Evolutionary conservation across 2,329 filamentous ascomycete species (phyloP).

Genomic region (Macrophomina tecta): DNA sequence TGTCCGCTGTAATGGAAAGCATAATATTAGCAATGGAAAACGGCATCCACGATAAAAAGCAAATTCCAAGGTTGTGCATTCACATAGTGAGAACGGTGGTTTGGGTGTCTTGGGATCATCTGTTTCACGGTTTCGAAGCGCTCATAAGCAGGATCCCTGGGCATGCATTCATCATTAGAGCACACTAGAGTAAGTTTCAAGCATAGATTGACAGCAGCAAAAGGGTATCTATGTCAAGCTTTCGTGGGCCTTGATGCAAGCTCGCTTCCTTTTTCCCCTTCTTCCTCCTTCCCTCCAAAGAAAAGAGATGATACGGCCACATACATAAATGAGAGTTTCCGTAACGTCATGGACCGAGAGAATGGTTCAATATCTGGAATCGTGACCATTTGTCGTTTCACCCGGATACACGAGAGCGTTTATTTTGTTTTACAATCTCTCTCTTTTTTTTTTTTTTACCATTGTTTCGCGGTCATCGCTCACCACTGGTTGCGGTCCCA

Average conservation of each 20-base stretch:
- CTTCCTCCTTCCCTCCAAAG: not conserved
- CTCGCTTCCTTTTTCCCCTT: slow-evolving; percentile 11
- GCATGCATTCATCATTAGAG: not conserved
- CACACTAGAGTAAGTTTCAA: not conserved
- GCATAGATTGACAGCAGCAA: slow-evolving; percentile 24
- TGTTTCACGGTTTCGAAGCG: not conserved
- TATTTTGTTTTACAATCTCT: slow-evolving; percentile 17
- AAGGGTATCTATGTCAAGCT: slow-evolving; percentile 27
- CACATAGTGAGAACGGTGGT: not conserved
- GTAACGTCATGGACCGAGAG: not conserved
- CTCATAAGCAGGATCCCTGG: not conserved
- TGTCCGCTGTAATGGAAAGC: slow-evolving; percentile 25
- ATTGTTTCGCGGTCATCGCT: not conserved
- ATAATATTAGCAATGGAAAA: slow-evolving; percentile 24
- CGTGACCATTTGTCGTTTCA: not conserved
- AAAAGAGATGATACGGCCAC: not conserved
- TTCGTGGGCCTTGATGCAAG: slow-evolving; percentile 24
- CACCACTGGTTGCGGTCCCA: slow-evolving; percentile 29
- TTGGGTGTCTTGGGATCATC: not conserved
- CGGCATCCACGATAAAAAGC: slow-evolving; percentile 5
- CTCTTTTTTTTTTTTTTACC: not conserved
- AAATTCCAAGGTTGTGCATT: not conserved
- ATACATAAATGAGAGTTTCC: not conserved
- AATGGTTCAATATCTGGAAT: not conserved
- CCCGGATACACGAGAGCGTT: slow-evolving; percentile 1